Conservation (phyloP, 2,329 filamentous ascomycete genomes). For the Venturia aucupariae region DNA sequence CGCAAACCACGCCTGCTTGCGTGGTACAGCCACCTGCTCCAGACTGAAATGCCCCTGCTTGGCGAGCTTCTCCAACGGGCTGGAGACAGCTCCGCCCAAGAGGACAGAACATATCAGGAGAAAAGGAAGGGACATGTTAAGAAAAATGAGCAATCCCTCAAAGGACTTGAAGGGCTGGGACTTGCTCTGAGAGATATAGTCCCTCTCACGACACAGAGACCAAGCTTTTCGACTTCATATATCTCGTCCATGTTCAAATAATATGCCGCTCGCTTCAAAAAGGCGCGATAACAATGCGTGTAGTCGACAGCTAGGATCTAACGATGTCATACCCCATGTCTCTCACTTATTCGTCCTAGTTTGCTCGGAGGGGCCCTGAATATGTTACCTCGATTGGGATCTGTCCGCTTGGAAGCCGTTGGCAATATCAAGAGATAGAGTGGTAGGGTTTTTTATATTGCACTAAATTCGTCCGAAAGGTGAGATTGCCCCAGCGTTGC, state of each 20-base stretch:
- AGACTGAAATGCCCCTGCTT: slow-evolving; percentile 5
- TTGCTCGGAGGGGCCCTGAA: background rate
- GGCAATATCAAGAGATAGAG: slow-evolving; percentile 10
- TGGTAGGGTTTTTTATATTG: slow-evolving; percentile 5
- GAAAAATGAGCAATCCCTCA: slow-evolving; percentile 8
- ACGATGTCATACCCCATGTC: background rate
- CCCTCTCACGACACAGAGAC: background rate
- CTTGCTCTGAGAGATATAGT: background rate
- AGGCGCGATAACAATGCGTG: background rate
- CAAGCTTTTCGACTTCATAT: slow-evolving; percentile 6
- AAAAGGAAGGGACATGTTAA: slow-evolving; percentile 8
- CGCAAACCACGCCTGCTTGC: background rate
- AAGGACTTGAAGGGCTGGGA: background rate
- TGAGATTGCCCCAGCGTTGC: background rate
- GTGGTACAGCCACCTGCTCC: slow-evolving; percentile 8
- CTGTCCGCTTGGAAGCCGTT: background rate
- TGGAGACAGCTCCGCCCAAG: slow-evolving; percentile 7
- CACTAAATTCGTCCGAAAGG: background rate
- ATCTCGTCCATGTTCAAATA: slow-evolving; percentile 7
- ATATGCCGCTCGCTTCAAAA: background rate
- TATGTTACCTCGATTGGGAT: background rate
- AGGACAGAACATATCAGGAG: slow-evolving; percentile 3
- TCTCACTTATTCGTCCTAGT: background rate
- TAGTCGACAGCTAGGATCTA: background rate
- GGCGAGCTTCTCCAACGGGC: slow-evolving; percentile 5